A percentile compares a stretch with the other conserved stretches of the same genome.
These are phyloP conservation scores for Ascochyta clinopodiicola DNA, from an alignment of 2,329 filamentous ascomycete genomes.

Conservation along the genomic window DNA sequence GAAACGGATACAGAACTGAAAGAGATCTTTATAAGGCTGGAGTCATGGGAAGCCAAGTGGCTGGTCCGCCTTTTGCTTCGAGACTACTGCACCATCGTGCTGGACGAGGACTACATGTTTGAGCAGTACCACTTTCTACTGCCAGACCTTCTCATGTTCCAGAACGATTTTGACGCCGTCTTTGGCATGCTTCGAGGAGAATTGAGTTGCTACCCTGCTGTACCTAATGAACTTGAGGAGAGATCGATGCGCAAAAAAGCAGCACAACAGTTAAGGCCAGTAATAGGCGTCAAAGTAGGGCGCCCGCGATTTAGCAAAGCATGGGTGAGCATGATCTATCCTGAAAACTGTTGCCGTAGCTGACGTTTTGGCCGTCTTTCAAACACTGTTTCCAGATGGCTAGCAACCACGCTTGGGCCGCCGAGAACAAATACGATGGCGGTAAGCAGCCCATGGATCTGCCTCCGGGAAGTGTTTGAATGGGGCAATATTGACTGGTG, in stretches of 20 bases:
- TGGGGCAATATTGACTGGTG: background rate
- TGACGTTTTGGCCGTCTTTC: constrained; percentile 54
- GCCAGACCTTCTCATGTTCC: constrained; percentile 72
- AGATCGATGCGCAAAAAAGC: constrained; percentile 47
- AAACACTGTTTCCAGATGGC: constrained; percentile 75
- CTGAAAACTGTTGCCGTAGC: background rate
- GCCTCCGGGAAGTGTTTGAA: background rate
- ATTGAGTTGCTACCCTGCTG: constrained; percentile 47
- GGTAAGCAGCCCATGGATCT: background rate
- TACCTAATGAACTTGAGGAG: constrained; percentile 44
- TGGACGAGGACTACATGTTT: constrained; percentile 66
- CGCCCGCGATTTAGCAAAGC: constrained; percentile 55
- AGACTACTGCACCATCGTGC: constrained; percentile 69
- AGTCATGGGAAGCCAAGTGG: constrained; percentile 82
- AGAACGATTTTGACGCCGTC: constrained; percentile 70
- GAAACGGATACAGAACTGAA: constrained; percentile 35
- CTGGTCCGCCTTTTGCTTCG: constrained; percentile 83
- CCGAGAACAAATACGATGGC: constrained; percentile 84
- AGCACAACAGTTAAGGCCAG: constrained; percentile 46
- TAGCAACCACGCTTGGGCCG: constrained; percentile 67
- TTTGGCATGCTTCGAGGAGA: constrained; percentile 60
- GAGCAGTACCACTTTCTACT: constrained; percentile 71
- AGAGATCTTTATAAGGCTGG: constrained; percentile 52
- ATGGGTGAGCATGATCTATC: constrained; percentile 20
- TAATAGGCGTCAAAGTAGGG: constrained; percentile 55